Evolutionary conservation across 2,329 filamentous ascomycete species (phyloP).

Genomic region (Penicillium psychrosexuale): DNA sequence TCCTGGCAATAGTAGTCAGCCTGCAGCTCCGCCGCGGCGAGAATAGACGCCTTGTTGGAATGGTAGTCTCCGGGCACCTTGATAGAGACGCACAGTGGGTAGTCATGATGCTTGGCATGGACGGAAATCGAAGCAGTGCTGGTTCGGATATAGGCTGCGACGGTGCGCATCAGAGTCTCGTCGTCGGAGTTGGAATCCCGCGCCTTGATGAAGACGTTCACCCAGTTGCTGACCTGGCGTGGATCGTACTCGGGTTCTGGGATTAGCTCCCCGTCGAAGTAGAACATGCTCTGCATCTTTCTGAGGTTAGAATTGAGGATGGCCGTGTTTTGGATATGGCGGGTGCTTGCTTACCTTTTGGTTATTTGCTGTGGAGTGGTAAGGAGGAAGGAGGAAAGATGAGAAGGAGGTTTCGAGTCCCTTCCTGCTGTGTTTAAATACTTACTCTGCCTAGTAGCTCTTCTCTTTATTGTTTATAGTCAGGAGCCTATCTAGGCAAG

Average conservation of each 20-base stretch:
- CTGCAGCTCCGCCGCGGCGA: constrained; percentile 7
- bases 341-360: neutral
- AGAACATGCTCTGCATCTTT: constrained; percentile 9
- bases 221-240: constrained; percentile 6
- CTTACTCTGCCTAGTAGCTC: neutral
- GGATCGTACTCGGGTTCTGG: constrained; percentile 5
- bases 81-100: constrained; percentile 7
- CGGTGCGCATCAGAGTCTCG: neutral
- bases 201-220: constrained; percentile 1
- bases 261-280: constrained; percentile 1
- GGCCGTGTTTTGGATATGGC: neutral
- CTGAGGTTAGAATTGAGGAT: neutral
- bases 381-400: neutral
- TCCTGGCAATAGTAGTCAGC: constrained; percentile 9
- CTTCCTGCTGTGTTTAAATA: neutral
- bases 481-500: neutral
- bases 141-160: neutral
- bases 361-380: neutral
- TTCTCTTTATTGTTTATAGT: neutral
- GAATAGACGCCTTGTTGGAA: constrained; percentile 5
- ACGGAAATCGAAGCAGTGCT: neutral
- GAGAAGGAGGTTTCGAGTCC: neutral
- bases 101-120: neutral
- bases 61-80: constrained; percentile 9
- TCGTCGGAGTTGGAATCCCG: neutral